Evolutionary conservation across 345 rosid species (phyloP).

Genomic region (Adansonia digitata): DNA sequence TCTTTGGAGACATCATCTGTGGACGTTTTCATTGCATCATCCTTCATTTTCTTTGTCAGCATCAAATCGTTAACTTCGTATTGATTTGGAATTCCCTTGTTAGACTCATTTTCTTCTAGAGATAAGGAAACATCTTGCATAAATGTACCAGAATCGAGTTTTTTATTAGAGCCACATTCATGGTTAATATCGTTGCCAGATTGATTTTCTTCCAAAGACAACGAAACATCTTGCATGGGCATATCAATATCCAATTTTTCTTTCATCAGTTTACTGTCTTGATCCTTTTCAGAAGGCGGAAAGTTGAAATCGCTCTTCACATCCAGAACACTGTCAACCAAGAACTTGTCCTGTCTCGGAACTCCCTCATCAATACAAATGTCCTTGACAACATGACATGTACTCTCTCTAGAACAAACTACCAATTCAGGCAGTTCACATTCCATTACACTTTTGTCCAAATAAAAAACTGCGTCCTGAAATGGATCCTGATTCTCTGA

Average conservation of each 20-base stretch:
- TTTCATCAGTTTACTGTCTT: conserved; percentile 2
- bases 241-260: conserved; percentile 12
- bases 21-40: conserved; percentile 8
- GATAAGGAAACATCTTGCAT: neutral
- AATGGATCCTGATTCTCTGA: conserved; percentile 20
- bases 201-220: conserved; percentile 1
- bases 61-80: conserved; percentile 18
- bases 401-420: conserved; percentile 60
- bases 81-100: conserved; percentile 16
- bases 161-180: neutral
- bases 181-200: neutral
- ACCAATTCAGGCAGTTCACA: conserved; percentile 57
- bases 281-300: conserved; percentile 25
- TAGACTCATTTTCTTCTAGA: conserved; percentile 9
- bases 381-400: conserved; percentile 61
- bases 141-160: conserved; percentile 4
- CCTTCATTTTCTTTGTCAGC: conserved; percentile 13
- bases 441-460: conserved; percentile 54
- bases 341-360: conserved; percentile 48
- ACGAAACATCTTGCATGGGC: conserved; percentile 1
- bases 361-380: conserved; percentile 74
- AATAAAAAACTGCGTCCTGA: conserved; percentile 37
- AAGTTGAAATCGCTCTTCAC: conserved; percentile 19
- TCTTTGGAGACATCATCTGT: conserved; percentile 18
- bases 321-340: conserved; percentile 34